Evolutionary conservation across 805 yeast species (phyloP).

Genomic region (Saturnispora silvae): DNA sequence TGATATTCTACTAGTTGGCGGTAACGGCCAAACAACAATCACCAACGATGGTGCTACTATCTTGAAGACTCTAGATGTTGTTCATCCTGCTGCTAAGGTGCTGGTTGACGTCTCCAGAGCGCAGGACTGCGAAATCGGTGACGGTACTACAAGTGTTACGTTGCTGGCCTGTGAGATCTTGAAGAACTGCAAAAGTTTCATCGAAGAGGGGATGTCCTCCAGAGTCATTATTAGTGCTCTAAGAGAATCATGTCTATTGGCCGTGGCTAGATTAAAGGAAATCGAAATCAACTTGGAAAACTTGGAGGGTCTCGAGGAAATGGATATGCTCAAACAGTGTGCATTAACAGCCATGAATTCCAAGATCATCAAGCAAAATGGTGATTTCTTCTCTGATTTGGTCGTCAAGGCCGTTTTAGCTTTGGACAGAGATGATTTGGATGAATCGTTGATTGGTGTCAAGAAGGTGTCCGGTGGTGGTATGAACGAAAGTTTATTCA

Average conservation of each 20-base stretch:
- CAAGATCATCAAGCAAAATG: conserved; percentile 78
- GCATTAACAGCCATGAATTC: conserved; percentile 98
- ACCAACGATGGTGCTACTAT: conserved; percentile 99
- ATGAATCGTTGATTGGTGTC: conserved; percentile 85
- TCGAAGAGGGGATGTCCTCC: conserved; percentile 93
- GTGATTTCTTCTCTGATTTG: conserved; percentile 88
- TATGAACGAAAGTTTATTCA: conserved; percentile 82
- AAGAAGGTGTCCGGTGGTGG: conserved; percentile 95
- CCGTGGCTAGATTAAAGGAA: conserved; percentile 62
- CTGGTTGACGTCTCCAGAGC: conserved; percentile 90
- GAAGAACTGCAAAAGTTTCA: conserved; percentile 78
- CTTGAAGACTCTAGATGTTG: conserved; percentile 84
- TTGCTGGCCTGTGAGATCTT: conserved; percentile 82
- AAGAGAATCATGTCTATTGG: conserved; percentile 69
- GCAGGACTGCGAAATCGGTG: conserved; percentile 98
- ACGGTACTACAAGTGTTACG: conserved; percentile 96
- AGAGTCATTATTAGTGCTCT: conserved; percentile 82
- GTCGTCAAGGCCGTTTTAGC: conserved; percentile 91
- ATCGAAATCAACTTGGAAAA: conserved; percentile 55
- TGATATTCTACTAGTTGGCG: conserved; percentile 75
- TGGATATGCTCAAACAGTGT: conserved; percentile 76
- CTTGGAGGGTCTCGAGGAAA: conserved; percentile 43
- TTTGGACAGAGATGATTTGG: conserved; percentile 74
- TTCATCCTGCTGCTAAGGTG: conserved; percentile 95
- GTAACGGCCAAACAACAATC: conserved; percentile 80